phyloP scores from a whole-genome alignment of 2,329 filamentous ascomycete species.

The Diaporthe longicolla region DNA sequence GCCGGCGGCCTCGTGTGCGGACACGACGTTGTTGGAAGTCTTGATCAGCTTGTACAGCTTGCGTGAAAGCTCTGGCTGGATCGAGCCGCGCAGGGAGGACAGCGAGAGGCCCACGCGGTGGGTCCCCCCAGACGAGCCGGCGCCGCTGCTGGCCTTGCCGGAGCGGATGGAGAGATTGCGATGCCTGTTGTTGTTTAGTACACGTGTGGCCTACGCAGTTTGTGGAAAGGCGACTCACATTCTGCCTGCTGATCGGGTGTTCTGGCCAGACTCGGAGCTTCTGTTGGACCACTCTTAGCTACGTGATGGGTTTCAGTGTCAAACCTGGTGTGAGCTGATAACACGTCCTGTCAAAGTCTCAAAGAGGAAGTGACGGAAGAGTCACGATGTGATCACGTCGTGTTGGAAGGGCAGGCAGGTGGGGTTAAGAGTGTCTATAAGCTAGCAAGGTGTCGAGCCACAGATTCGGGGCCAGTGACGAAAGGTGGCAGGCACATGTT shows the following conservation, averaged over 20 bases:
- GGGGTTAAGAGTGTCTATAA: slow-evolving; percentile 15
- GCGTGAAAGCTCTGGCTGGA: slow-evolving; percentile 90
- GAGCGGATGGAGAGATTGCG: slow-evolving; percentile 82
- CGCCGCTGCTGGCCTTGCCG: slow-evolving; percentile 57
- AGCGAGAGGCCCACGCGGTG: slow-evolving; percentile 84
- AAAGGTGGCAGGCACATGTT: background rate
- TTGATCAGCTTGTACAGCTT: slow-evolving; percentile 95
- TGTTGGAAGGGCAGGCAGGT: background rate
- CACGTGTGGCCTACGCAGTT: background rate
- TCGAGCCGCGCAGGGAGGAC: slow-evolving; percentile 85
- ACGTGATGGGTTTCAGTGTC: slow-evolving; percentile 38
- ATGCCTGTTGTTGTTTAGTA: slow-evolving; percentile 66
- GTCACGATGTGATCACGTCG: slow-evolving; percentile 11
- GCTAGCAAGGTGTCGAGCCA: slow-evolving; percentile 9
- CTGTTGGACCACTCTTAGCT: slow-evolving; percentile 41
- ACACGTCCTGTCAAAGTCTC: no score
- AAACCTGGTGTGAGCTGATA: background rate
- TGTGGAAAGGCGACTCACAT: slow-evolving; percentile 34
- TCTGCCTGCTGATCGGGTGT: slow-evolving; percentile 12
- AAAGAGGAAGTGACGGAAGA: background rate
- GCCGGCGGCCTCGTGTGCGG: slow-evolving; percentile 85
- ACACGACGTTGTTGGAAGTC: slow-evolving; percentile 90
- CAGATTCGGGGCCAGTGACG: slow-evolving; percentile 10
- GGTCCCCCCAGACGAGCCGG: slow-evolving; percentile 55
- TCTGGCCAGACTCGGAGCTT: slow-evolving; percentile 35